Percentiles rank a stretch among this genome's conserved stretches.
These are phyloP conservation scores for Rhodotorula paludigena DNA, from an alignment of 768 basidiomycete genomes.

Conservation along the genomic window DNA sequence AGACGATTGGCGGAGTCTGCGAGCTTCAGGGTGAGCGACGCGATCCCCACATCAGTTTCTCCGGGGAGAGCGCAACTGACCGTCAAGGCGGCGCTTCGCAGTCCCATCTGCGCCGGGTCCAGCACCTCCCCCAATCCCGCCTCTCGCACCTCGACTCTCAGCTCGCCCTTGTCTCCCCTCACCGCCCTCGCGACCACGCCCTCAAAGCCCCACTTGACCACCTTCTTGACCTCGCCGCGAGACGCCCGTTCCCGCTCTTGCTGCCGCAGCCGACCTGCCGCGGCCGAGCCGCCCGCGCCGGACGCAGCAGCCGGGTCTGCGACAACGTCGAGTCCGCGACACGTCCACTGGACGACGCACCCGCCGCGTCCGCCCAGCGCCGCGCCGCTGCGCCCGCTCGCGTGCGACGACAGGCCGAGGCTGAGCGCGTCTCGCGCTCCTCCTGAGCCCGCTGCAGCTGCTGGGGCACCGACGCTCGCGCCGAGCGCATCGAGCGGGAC, in stretches of 20 bases:
- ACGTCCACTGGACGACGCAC: conserved; percentile 58
- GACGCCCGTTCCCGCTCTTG: not conserved
- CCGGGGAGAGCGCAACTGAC: too few relatives aligned
- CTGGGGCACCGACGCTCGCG: not conserved
- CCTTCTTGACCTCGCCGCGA: conserved; percentile 12
- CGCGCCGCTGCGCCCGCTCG: too few relatives aligned
- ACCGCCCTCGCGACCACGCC: conserved; percentile 19
- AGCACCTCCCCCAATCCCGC: conserved; percentile 13
- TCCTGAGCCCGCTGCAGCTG: not conserved
- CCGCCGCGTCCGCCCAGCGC: conserved; percentile 51
- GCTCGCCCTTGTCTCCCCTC: not conserved
- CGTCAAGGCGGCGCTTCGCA: too few relatives aligned
- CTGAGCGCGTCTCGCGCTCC: conserved; percentile 7
- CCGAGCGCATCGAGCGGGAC: conserved; percentile 10
- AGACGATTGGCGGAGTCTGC: not conserved
- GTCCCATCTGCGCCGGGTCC: not conserved
- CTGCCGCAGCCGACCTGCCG: not conserved
- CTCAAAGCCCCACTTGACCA: conserved; percentile 44
- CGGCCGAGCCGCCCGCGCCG: not conserved
- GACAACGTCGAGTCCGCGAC: conserved; percentile 50
- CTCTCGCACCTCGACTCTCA: conserved; percentile 9
- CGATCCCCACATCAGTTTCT: too few relatives aligned
- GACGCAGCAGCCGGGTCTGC: not conserved
- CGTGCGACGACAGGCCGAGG: too few relatives aligned
- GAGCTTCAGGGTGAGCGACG: not conserved